Evolutionary conservation across 73 alveolate genomes (phyloP).

Genomic region (Paramecium caudatum): DNA sequence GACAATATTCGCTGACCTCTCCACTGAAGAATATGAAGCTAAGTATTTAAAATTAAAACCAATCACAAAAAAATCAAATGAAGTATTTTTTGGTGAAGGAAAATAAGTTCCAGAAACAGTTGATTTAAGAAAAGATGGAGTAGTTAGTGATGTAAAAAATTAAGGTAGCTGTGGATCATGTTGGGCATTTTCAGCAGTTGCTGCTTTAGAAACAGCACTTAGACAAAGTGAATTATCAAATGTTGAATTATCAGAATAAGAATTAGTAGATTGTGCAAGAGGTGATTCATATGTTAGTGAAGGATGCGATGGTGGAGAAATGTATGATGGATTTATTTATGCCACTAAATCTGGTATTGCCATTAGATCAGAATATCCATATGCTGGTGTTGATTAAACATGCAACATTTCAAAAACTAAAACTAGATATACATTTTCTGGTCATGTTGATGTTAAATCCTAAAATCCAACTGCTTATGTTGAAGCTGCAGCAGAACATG

Average conservation of each 20-base stretch:
- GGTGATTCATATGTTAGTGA: constrained; percentile 58
- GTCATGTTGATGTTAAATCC: constrained; percentile 40
- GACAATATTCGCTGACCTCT: constrained; percentile 69
- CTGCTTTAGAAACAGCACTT: constrained; percentile 72
- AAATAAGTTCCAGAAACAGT: constrained; percentile 54
- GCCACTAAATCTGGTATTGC: constrained; percentile 41
- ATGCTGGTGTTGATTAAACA: constrained; percentile 34
- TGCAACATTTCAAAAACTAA: neutral
- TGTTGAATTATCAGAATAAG: constrained; percentile 78
- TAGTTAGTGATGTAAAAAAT: constrained; percentile 60
- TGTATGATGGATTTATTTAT: constrained; percentile 85
- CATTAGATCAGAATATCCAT: constrained; percentile 52
- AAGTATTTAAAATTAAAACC: constrained; percentile 10
- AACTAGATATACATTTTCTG: constrained; percentile 35
- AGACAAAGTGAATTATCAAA: constrained; percentile 11
- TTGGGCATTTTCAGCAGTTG: constrained; percentile 80
- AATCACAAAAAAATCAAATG: neutral
- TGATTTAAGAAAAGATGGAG: constrained; percentile 80
- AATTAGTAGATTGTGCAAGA: constrained; percentile 81
- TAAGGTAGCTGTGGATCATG: constrained; percentile 77
- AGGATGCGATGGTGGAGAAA: constrained; percentile 90
- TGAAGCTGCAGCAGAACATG: constrained; percentile 58
- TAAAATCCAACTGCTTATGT: neutral
- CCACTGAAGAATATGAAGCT: constrained; percentile 72
- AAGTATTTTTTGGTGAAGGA: constrained; percentile 7